Conservation (phyloP, 2,329 filamentous ascomycete species). For the Dissoconium aciculare region DNA sequence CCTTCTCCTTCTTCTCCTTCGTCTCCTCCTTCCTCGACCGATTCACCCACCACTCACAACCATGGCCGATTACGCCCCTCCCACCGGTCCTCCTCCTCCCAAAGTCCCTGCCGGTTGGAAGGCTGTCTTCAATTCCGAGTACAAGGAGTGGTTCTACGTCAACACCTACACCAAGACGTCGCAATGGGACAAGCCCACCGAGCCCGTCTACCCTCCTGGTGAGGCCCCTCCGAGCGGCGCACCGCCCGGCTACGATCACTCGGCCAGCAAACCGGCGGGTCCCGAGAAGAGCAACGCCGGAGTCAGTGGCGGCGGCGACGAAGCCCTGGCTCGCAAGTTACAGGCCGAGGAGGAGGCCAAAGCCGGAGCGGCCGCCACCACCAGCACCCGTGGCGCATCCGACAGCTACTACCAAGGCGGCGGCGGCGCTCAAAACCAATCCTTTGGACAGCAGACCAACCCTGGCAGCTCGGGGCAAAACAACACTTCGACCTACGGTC, state of each 20-base stretch:
- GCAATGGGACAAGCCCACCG: conserved; percentile 74
- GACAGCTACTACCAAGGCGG: conserved; percentile 34
- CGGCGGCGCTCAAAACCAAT: conserved; percentile 4
- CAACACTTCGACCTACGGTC: conserved; percentile 9
- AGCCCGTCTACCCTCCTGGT: conserved; percentile 43
- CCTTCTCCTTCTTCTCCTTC: too few relatives aligned
- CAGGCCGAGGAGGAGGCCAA: conserved; percentile 72
- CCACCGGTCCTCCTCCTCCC: conserved; percentile 18
- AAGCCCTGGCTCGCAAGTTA: conserved; percentile 56
- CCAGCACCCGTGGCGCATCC: conserved; percentile 29
- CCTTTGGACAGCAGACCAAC: conserved; percentile 24
- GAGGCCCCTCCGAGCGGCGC: conserved; percentile 40
- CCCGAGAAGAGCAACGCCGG: conserved; percentile 32
- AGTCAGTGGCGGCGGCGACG: conserved; percentile 42
- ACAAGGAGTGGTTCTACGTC: conserved; percentile 89
- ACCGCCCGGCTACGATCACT: conserved; percentile 49
- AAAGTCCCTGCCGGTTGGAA: conserved; percentile 49
- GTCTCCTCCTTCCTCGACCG: too few relatives aligned
- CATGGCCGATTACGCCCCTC: conserved; percentile 24
- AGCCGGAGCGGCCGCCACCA: conserved; percentile 14
- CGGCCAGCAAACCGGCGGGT: conserved; percentile 28
- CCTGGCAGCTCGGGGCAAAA: conserved; percentile 6
- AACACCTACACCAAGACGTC: conserved; percentile 78
- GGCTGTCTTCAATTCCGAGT: conserved; percentile 72
- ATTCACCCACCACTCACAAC: too few relatives aligned